These are phyloP conservation scores for Bacidia rubella DNA, from an alignment of 495 filamentous ascomycete genomes.

Conservation along the genomic window DNA sequence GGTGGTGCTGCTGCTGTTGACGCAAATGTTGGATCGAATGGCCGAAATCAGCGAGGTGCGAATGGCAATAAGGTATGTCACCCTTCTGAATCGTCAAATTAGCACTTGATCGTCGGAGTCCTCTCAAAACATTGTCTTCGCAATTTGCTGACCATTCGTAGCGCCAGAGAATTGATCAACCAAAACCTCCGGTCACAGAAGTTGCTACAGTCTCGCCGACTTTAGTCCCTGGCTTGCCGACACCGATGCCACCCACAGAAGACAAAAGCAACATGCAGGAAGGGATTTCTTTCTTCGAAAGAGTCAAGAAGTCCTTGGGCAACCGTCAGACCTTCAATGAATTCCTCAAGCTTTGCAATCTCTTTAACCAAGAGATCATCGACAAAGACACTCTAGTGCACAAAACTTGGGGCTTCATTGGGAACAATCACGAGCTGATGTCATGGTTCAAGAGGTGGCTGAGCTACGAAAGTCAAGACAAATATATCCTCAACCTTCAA, in stretches of 20 bases:
- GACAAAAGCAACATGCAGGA: conserved; percentile 52
- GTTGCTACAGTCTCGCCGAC: conserved; percentile 68
- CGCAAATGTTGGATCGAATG: conserved; percentile 9
- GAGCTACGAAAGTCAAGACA: conserved; percentile 52
- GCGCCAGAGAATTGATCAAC: conserved; percentile 48
- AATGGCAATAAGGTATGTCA: conserved; percentile 38
- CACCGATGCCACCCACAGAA: conserved; percentile 61
- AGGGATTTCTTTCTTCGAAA: conserved; percentile 86
- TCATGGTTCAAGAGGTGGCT: conserved; percentile 74
- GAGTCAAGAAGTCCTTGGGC: conserved; percentile 87
- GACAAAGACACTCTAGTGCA: conserved; percentile 65
- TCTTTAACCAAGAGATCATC: conserved; percentile 84
- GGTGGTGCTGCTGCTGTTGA: conserved; percentile 16
- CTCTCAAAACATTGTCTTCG: background rate
- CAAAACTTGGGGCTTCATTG: conserved; percentile 75
- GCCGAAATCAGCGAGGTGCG: conserved; percentile 19
- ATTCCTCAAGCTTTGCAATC: conserved; percentile 88
- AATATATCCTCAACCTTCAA: conserved; percentile 65
- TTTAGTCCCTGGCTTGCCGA: conserved; percentile 72
- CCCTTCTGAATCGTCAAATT: background rate
- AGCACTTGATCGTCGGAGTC: background rate
- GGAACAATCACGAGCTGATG: conserved; percentile 74
- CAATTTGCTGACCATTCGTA: conserved; percentile 22
- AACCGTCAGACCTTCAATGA: conserved; percentile 87
- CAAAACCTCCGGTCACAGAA: conserved; percentile 50